These are phyloP conservation scores for Mucor ambiguus DNA, from an alignment of 371 early-diverging fungal genomes.

Conservation along the genomic window DNA sequence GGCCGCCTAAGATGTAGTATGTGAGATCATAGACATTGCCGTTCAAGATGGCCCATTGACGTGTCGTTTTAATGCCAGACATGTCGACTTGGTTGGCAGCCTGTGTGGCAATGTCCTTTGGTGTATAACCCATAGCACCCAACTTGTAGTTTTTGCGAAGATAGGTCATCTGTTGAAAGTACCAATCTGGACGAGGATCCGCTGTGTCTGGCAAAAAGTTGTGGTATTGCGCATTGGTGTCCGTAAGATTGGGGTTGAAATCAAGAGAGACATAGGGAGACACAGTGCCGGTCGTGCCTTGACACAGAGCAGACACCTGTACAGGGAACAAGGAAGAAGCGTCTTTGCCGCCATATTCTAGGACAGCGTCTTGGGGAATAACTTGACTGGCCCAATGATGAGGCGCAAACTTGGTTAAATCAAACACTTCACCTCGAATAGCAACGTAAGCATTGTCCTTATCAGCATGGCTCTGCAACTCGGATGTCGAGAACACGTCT, in stretches of 20 bases:
- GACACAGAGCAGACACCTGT: constrained; percentile 64
- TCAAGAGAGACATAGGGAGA: constrained; percentile 40
- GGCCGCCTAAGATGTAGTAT: constrained; percentile 52
- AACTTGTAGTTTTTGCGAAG: constrained; percentile 57
- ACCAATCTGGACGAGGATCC: constrained; percentile 57
- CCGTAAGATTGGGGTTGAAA: constrained; percentile 43
- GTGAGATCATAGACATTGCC: constrained; percentile 63
- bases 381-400: constrained; percentile 53
- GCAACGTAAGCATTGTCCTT: constrained; percentile 57
- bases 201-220: constrained; percentile 41
- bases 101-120: constrained; percentile 34
- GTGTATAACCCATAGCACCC: constrained; percentile 44
- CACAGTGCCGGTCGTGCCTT: constrained; percentile 43
- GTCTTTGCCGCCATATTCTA: constrained; percentile 70
- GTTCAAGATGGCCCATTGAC: constrained; percentile 59
- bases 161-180: constrained; percentile 51
- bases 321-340: constrained; percentile 74
- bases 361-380: constrained; percentile 51
- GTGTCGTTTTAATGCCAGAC: constrained; percentile 18
- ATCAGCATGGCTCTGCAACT: constrained; percentile 42
- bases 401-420: constrained; percentile 65
- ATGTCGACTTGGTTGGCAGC: constrained; percentile 37
- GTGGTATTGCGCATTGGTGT: constrained; percentile 42
- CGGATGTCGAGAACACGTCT: constrained; percentile 63
- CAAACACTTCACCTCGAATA: constrained; percentile 76